These are phyloP conservation scores for Cladosporium sphaerospermum DNA, from an alignment of 2,329 filamentous ascomycete genomes.

Conservation along the genomic window DNA sequence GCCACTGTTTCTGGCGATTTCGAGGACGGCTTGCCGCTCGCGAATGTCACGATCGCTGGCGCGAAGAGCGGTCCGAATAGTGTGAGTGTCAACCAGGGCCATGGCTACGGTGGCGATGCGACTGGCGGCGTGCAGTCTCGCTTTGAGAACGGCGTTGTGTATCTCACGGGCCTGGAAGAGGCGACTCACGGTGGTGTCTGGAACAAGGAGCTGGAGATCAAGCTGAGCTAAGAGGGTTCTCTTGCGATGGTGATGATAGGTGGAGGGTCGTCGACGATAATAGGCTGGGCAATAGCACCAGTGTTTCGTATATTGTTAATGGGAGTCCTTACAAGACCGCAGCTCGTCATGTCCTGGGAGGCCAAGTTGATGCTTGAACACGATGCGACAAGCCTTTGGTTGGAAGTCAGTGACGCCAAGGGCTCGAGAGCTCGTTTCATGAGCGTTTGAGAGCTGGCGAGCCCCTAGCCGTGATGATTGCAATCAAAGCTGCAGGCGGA, in stretches of 20 bases:
- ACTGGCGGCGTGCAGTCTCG: slow-evolving; percentile 8
- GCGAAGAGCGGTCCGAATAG: not conserved
- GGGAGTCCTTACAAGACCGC: too few species aligned
- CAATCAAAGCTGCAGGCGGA: too few species aligned
- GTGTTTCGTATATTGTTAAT: too few species aligned
- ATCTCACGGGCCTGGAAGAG: slow-evolving; percentile 15
- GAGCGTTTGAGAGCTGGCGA: too few species aligned
- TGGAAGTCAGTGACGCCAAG: too few species aligned
- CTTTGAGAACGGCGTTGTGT: slow-evolving; percentile 13
- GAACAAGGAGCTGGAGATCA: slow-evolving; percentile 13
- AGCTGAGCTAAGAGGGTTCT: not conserved
- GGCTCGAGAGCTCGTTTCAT: not conserved
- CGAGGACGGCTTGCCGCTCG: slow-evolving; percentile 18
- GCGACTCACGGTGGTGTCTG: slow-evolving; percentile 16
- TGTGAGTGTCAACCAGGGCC: not conserved
- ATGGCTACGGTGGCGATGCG: not conserved
- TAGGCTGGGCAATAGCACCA: not conserved
- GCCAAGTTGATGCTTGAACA: too few species aligned
- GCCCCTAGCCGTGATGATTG: too few species aligned
- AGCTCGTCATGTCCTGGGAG: too few species aligned
- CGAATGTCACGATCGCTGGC: slow-evolving; percentile 27
- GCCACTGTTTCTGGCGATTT: slow-evolving; percentile 20
- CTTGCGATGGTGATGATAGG: not conserved
- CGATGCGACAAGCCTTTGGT: too few species aligned
- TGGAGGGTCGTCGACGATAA: not conserved